A percentile compares a stretch with the other conserved stretches of the same genome.
These are phyloP conservation scores for Cercospora nicotianae DNA, from an alignment of 2,329 filamentous ascomycete genomes.

Conservation along the genomic window DNA sequence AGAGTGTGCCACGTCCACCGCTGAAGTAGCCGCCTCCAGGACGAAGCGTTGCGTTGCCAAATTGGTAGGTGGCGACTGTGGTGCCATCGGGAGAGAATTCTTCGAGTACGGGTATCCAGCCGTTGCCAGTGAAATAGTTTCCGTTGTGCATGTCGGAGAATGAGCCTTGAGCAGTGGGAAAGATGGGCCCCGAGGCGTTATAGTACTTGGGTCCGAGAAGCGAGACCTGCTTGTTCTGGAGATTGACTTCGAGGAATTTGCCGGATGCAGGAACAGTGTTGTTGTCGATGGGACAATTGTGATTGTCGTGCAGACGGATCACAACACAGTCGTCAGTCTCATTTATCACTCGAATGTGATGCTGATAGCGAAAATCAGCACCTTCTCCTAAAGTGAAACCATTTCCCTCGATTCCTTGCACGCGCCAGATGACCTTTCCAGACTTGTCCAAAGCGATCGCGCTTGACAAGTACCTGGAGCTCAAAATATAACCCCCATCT, in stretches of 20 bases:
- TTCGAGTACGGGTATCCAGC: slow-evolving; percentile 26
- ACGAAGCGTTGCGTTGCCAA: slow-evolving; percentile 21
- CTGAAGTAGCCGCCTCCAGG: slow-evolving; percentile 15
- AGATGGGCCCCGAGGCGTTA: slow-evolving; percentile 21
- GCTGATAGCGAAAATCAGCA: slow-evolving; percentile 28
- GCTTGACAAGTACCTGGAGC: slow-evolving; percentile 26
- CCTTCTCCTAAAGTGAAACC: slow-evolving; percentile 18
- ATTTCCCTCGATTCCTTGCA: slow-evolving; percentile 22
- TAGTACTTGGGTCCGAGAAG: slow-evolving; percentile 17
- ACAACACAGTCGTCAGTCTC: slow-evolving; percentile 8
- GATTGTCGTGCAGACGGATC: slow-evolving; percentile 25
- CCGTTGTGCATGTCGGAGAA: slow-evolving; percentile 18
- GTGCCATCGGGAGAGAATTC: slow-evolving; percentile 24
- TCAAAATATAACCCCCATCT: slow-evolving; percentile 25
- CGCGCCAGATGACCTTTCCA: slow-evolving; percentile 25
- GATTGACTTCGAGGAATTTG: slow-evolving; percentile 23
- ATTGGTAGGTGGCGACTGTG: slow-evolving; percentile 21
- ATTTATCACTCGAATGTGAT: slow-evolving; percentile 23
- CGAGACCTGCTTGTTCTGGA: slow-evolving; percentile 13
- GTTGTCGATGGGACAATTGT: slow-evolving; percentile 27
- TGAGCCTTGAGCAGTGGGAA: slow-evolving; percentile 26
- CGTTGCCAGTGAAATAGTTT: slow-evolving; percentile 24
- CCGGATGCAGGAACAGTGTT: slow-evolving; percentile 23
- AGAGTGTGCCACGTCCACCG: slow-evolving; percentile 16
- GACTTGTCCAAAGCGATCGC: slow-evolving; percentile 21